Base-by-base conservation (phyloP, 2,329 filamentous ascomycete species). In the Microdochium bolleyi region DNA sequence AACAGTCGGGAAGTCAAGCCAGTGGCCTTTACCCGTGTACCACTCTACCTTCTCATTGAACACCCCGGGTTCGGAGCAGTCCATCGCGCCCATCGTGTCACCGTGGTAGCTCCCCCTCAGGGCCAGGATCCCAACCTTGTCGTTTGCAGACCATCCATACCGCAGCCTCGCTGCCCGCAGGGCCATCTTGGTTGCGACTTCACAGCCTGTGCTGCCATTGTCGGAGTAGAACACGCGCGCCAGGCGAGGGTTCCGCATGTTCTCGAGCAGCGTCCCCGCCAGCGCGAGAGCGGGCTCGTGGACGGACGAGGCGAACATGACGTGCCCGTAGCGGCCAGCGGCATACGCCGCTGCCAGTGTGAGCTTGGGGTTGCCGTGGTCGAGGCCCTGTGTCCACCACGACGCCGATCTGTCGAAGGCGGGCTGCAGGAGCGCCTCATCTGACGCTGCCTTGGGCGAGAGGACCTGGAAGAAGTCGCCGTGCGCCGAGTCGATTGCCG, bases 321-420 rank as follows among this genome's bases (percentile, higher is more conserved):
- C 87, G 67, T 95, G 89, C 0, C 89, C 89, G 62, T 94, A 95
- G 25, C 89, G 79, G 8, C 89, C 89, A 1, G 89, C 88, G 0
- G 90, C 89, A 62, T 94, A 85, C 0, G 89, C 88, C 2, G 89
- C 88, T 0, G 87, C 83, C 1, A 94, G 77, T 0, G 88, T 80
- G 1, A 95, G 73, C 0, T 76, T 71, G 0, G 88, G 81, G 59
- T 89, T 91, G 5, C 84, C 87, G 58, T 95, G 90, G 1, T 89
- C 89, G 0, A 95, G 77, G 2, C 89, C 89, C 67, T 95, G 90
- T 0, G 89, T 95, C 89, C 90, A 95, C 89, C 90, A 95, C 0
- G 88, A 92, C 1, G 89, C 89, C 0, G 89, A 94, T 2, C 86
- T 89, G 60, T 95, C 90, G 52, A 94, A 91, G 0, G 87, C 85